Base-by-base conservation (phyloP, 371 early-diverging fungal species). In the Apophysomyces elegans region DNA sequence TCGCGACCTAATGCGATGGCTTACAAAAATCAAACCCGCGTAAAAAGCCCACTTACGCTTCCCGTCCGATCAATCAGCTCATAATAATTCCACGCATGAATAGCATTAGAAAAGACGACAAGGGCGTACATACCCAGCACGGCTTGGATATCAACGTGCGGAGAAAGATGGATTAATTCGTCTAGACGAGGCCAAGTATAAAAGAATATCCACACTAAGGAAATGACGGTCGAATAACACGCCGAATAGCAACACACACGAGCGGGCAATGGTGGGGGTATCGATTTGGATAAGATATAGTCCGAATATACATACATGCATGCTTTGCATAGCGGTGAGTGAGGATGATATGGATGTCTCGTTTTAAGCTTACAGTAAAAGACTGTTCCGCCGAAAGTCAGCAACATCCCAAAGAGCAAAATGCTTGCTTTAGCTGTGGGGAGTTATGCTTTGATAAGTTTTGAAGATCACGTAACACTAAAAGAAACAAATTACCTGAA, bases 311-410 rank as follows among this genome's bases (percentile, higher is more conserved):
- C 84, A 65, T 84, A 84, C 1, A 80, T 74, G 58, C 84, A 80
- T 6, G 84, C 84, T 84, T 50, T 16, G 21, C 11, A 35, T 8
- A 3, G 32, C 0, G 32, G 32, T 26, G 32, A 26, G 32, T 26
- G 32, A 26, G 32, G 32, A 26, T 26, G 32, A 26, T 26, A 26
- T 26, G 32, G 32, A 26, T 26, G 32, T 26, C 32, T 26, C 32
- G 1, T 26, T 9, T 7, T n/a, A 12, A 18, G 68, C 77, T 77
- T 76, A 79, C 84, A 68, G 69, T 86, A 87, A 46, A 86, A 76
- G 44, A 81, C 78, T 13, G 89, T 87, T 16, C 87, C 89, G 18
- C 80, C 69, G 21, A 89, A 56, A 3, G 87, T 86, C 68, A 86
- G 64, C 4, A 85, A 7, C 35, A 84, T 84, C 11, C 88, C 89